Base-by-base conservation (phyloP, 148 eudicot species). In the Fagopyrum tataricum region DNA sequence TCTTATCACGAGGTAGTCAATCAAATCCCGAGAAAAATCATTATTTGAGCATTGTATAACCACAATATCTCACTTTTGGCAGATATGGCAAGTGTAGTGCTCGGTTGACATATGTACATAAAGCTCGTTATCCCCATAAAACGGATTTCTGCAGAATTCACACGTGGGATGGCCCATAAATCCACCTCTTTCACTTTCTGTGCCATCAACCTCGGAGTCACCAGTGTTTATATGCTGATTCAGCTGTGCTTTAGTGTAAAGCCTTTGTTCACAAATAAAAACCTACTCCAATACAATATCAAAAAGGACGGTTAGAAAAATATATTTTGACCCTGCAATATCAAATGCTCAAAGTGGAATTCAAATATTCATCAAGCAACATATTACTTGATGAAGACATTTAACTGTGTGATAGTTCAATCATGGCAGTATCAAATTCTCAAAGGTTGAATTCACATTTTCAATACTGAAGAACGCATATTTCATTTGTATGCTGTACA, bases 101-200 rank as follows among this genome's bases (percentile, higher is more conserved):
- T 92, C 97, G 17, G 91, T 88, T 0, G 90, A 82, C 96, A 90
- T 91, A 69, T 95, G 97, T 2, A 84, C 75, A 82, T 87, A 95
- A 39, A 95, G 91, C 81, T 95, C 99, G 78, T 95, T 91, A 75
- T 95, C 97, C 72, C 96, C 97, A 77, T 95, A 95, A 70, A 91
- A 95, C 1, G 90, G 91, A 39, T 86, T 81, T 31, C 78, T 82
- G 75, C 99, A 95, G 80, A 95, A 95, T 80, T 91, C 97, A 82
- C 99, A 95, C 23, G 80, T 74, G 73, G 99, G 97, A 85, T 95
- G 99, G 42, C 99, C 99, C 74, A 80, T 75, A 73, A 95, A 95
- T 56, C 99, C 99, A 79, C 97, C 98, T 82, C 98, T 84, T 78
- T 95, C 98, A 82, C 90, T 88, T 83, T 91, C 99, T 64, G 89